Evolutionary conservation across 352 stramenopile genomes (phyloP).

Genomic region (Phytophthora multivora): DNA sequence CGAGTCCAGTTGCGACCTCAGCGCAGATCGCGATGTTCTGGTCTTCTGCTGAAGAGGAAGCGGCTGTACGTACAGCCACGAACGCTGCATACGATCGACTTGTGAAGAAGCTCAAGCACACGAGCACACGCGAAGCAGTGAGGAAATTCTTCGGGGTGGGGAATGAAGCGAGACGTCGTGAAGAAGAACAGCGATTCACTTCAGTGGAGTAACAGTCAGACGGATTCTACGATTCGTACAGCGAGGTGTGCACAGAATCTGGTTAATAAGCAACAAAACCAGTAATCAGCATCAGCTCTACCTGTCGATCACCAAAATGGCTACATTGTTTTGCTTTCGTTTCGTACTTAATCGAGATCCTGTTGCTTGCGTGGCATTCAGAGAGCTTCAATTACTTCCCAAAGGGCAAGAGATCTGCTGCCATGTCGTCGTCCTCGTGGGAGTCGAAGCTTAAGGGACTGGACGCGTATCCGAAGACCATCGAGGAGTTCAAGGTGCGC

Average conservation of each 20-base stretch:
- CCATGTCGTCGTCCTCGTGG: slow-evolving; percentile 30
- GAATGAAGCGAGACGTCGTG: slow-evolving; percentile 10
- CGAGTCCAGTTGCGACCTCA: neutral
- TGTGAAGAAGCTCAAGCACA: slow-evolving; percentile 22
- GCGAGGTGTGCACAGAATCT: no score
- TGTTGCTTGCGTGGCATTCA: slow-evolving; percentile 20
- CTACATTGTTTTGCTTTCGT: no score
- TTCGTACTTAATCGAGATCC: slow-evolving; percentile 1
- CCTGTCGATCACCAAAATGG: slow-evolving; percentile 14
- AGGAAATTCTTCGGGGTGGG: slow-evolving; percentile 21
- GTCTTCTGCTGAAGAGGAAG: slow-evolving; percentile 30
- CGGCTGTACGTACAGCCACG: slow-evolving; percentile 22
- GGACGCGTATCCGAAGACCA: slow-evolving; percentile 88
- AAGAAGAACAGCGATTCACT: slow-evolving; percentile 19
- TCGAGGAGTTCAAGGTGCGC: slow-evolving; percentile 90
- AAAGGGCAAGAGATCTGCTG: neutral
- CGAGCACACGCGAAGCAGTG: slow-evolving; percentile 16
- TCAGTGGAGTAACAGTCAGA: slow-evolving; percentile 15
- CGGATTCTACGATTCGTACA: no score
- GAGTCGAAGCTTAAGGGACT: slow-evolving; percentile 51
- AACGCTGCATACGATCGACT: slow-evolving; percentile 30
- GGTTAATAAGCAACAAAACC: no score
- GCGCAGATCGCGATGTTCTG: slow-evolving; percentile 27
- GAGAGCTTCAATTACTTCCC: neutral
- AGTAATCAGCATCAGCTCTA: no score